phyloP scores from a whole-genome alignment of 805 yeast species.

The Wickerhamomyces alni region DNA sequence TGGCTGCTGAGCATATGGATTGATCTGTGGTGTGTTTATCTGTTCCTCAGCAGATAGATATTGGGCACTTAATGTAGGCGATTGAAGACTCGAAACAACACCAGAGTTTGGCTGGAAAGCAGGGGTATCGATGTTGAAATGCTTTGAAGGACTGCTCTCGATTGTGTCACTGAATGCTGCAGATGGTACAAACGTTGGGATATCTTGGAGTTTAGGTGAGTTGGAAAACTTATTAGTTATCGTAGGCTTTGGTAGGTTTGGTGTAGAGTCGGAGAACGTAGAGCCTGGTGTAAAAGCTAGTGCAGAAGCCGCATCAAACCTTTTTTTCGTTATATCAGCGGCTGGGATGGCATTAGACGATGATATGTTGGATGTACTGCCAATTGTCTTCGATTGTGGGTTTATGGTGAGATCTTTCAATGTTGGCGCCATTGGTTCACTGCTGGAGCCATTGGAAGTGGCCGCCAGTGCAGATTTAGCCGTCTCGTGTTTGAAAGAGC shows the following conservation, averaged over 20 bases:
- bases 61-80: slow-evolving; percentile 2
- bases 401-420: neutral
- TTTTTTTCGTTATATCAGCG: slow-evolving; percentile 27
- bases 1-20: slow-evolving; percentile 15
- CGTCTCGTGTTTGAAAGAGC: slow-evolving; percentile 68
- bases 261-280: slow-evolving; percentile 3
- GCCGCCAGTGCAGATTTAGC: slow-evolving; percentile 13
- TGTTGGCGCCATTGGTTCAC: neutral
- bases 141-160: slow-evolving; percentile 18
- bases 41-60: neutral
- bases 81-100: slow-evolving; percentile 7
- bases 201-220: slow-evolving; percentile 33
- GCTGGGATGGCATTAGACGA: neutral
- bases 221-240: slow-evolving; percentile 22
- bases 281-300: slow-evolving; percentile 47
- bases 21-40: slow-evolving; percentile 4
- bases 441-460: too few species aligned
- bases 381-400: neutral
- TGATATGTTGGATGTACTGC: neutral
- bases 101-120: slow-evolving; percentile 24
- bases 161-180: neutral
- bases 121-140: slow-evolving; percentile 21
- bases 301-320: slow-evolving; percentile 47
- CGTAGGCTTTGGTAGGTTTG: slow-evolving; percentile 1
- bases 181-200: slow-evolving; percentile 24